Percentiles rank a stretch among this genome's conserved stretches.
Conservation (phyloP, 768 basidiomycete genomes). For the Holtermanniella nyarrowii region DNA sequence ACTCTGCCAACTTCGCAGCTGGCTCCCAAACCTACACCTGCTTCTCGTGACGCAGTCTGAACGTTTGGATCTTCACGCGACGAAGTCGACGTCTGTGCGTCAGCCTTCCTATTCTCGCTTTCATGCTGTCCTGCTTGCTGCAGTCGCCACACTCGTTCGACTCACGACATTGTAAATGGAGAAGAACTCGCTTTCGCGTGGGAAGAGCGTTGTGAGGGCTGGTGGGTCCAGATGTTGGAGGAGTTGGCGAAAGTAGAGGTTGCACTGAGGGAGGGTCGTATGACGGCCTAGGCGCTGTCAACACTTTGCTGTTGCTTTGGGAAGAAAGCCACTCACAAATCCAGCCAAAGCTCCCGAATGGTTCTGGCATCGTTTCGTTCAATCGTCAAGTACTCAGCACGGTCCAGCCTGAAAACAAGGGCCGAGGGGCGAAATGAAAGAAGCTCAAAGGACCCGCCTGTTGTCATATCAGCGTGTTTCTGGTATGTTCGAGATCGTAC, state of each 20-base stretch:
- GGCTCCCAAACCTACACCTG: conserved; percentile 75
- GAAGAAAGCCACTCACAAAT: conserved; percentile 40
- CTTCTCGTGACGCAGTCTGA: conserved; percentile 44
- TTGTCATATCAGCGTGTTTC: too few species aligned
- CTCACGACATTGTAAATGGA: conserved; percentile 16
- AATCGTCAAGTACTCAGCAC: too few species aligned
- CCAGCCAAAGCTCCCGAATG: conserved; percentile 61
- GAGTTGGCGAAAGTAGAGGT: conserved; percentile 85
- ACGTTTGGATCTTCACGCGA: conserved; percentile 44
- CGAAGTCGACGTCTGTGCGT: conserved; percentile 35
- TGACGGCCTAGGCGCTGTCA: conserved; percentile 15
- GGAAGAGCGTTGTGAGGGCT: conserved; percentile 13
- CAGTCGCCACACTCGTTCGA: conserved; percentile 4
- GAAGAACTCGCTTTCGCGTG: conserved; percentile 15
- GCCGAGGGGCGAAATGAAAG: too few species aligned
- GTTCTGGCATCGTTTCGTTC: conserved; percentile 21
- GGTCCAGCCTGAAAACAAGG: too few species aligned
- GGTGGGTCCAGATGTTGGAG: conserved; percentile 23
- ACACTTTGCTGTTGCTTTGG: neutral
- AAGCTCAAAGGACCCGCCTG: too few species aligned
- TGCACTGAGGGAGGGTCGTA: conserved; percentile 72
- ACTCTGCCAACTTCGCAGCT: conserved; percentile 64
- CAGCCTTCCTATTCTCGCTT: too few species aligned
- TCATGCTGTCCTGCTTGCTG: conserved; percentile 10
- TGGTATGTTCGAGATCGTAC: too few species aligned